Evolutionary conservation across 345 rosid species (phyloP), one percentile per base, ranked within the genome.

Genomic region (Ailanthus altissimus): DNA sequence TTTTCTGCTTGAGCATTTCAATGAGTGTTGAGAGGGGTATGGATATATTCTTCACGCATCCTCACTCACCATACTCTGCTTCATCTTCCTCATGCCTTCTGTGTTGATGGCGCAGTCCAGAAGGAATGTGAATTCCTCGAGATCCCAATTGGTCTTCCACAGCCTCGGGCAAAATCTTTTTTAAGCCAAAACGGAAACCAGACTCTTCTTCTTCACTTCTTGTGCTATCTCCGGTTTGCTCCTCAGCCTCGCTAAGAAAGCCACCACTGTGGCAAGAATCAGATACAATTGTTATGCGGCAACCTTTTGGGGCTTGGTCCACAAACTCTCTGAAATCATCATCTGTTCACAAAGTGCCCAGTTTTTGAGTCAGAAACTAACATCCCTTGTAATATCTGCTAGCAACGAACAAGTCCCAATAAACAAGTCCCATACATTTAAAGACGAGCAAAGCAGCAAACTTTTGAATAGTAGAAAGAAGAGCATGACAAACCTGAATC

Each of bases 211-310:
- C 38, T 28, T 69, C 78, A 0, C 42, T 79, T 80, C 79, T 89
- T 6, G 92, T 89, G 89, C 99, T 95, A 77, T 95, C 96, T 49
- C 99, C 98, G 11, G 93, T 93, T 79, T 96, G 98, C 85, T 96
- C 99, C 64, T 93, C 90, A 73, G 99, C 90, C 79, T 92, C 91
- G 66, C 92, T 97, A 6, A 95, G 92, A 53, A 95, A 92, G 6
- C 99, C 99, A 8, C 98, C 99, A 54, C 99, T 95, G 53, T 95
- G 98, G 79, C 98, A 95, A 59, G 99, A 91, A 79, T 95, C 99
- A 15, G 98, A 92, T 46, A 95, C 94, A 66, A 95, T 79, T 32
- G 98, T 93, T 56, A 95, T 72, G 64, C 76, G 77, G 70, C 90
- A 86, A 38, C 92, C 97, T 45, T 80, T 75, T 4, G 93, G 98